These are phyloP conservation scores for Scedosporium dehoogii DNA, from an alignment of 2,329 filamentous ascomycete species.

Conservation along the genomic window DNA sequence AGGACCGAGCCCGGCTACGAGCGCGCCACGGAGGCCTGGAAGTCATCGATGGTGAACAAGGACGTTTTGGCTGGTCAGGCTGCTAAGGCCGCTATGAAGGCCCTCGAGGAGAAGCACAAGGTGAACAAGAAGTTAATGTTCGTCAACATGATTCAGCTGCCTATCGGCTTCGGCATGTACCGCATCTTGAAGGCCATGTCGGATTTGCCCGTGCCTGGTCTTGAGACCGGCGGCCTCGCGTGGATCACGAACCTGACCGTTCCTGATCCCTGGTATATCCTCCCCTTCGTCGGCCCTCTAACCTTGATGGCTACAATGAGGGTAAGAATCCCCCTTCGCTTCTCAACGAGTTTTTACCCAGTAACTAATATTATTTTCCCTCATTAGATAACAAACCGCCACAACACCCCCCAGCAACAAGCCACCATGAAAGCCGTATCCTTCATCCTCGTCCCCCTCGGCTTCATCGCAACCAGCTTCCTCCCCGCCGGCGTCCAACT, in stretches of 20 bases:
- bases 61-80: constrained; percentile 7
- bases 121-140: constrained; percentile 23
- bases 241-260: constrained; percentile 76
- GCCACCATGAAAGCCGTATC: constrained; percentile 31
- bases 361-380: not conserved
- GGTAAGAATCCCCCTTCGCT: constrained; percentile 21
- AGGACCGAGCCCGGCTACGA: constrained; percentile 41
- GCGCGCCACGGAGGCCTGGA: constrained; percentile 27
- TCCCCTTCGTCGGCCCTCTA: constrained; percentile 54
- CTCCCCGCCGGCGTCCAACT: constrained; percentile 38
- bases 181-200: constrained; percentile 66
- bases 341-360: not conserved
- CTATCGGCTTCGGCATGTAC: constrained; percentile 75
- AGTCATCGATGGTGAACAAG: constrained; percentile 26
- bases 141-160: constrained; percentile 37
- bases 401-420: constrained; percentile 20
- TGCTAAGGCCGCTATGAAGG: constrained; percentile 9
- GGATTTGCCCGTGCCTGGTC: constrained; percentile 66
- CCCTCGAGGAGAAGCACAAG: constrained; percentile 21
- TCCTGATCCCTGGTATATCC: constrained; percentile 65
- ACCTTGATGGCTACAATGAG: constrained; percentile 48
- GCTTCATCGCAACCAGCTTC: constrained; percentile 35
- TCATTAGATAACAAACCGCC: constrained; percentile 24
- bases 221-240: constrained; percentile 58
- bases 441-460: constrained; percentile 31